Conservation (phyloP, 2,329 filamentous ascomycete species). For the Cyphellophora europaea region DNA sequence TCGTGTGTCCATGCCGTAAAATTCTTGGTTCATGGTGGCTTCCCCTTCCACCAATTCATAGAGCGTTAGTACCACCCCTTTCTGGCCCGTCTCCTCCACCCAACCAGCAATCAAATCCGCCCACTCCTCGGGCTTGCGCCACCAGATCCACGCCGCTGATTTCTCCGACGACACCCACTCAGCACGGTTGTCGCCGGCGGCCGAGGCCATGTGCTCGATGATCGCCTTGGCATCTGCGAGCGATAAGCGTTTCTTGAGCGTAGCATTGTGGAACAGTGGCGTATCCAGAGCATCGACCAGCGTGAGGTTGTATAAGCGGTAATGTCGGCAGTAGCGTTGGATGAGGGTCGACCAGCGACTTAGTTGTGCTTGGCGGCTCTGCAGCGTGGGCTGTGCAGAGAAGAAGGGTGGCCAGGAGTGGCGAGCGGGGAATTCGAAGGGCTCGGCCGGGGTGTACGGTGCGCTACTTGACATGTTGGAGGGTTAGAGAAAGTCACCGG, state of each 20-base stretch:
- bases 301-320: slow-evolving; percentile 67
- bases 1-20: slow-evolving; percentile 79
- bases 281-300: slow-evolving; percentile 53
- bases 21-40: slow-evolving; percentile 57
- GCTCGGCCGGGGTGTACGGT: neutral
- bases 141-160: slow-evolving; percentile 32
- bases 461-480: too few relatives aligned
- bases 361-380: slow-evolving; percentile 43
- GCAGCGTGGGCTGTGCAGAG: slow-evolving; percentile 37
- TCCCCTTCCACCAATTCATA: slow-evolving; percentile 92
- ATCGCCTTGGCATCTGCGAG: slow-evolving; percentile 44
- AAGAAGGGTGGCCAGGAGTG: slow-evolving; percentile 46
- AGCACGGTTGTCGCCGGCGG: slow-evolving; percentile 28
- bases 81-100: slow-evolving; percentile 82
- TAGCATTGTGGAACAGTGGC: slow-evolving; percentile 46
- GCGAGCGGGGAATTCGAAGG: slow-evolving; percentile 31
- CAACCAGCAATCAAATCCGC: slow-evolving; percentile 67
- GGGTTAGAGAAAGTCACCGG: too few relatives aligned
- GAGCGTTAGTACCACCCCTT: slow-evolving; percentile 77
- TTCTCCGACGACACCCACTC: slow-evolving; percentile 48
- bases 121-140: slow-evolving; percentile 86
- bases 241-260: slow-evolving; percentile 35
- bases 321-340: slow-evolving; percentile 70
- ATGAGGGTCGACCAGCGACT: slow-evolving; percentile 80
- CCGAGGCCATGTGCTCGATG: slow-evolving; percentile 44